Evolutionary conservation across 768 basidiomycete species (phyloP), one percentile per base, ranked within the genome.

Genomic region (Saitozyma podzolica): DNA sequence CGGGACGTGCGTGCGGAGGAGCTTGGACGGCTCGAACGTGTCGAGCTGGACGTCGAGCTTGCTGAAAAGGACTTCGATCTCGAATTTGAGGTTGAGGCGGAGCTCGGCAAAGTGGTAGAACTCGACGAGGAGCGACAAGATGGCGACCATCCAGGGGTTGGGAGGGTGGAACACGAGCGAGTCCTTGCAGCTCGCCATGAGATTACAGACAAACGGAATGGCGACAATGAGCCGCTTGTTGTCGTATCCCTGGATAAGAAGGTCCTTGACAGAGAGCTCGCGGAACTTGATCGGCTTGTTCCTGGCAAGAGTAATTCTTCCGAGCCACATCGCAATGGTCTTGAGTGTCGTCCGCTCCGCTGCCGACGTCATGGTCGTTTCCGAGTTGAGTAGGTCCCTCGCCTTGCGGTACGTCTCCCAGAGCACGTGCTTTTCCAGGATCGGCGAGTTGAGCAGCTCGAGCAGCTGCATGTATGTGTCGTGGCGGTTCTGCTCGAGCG

Each of bases 81-180:
- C 96, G 74, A 99, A 99, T 80, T 97, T 98, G 77, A 93, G 85
- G 76, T 97, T 96, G 59, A 98, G 83, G 81, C 95, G 95, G 64
- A 98, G 84, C 70, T 98, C 94, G 6, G 92, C 95, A 72, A 89
- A 94, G 77, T 94, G 91, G 79, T 99, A 98, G n/a, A 99, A 85
- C 78, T 99, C 96, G 50, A 87, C 90, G 50, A 98, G 85, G 49
- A 98, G 83, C 67, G 89, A 87, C 71, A 98, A 83, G 66, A 99
- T 90, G 0, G 90, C 94, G 89, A 97, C 94, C 54, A 99, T 81
- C 96, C 96, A 99, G 1, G 96, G 96, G 78, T 97, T 99, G 29
- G 96, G 96, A 17, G 92, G 89, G 73, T 85, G 89, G 86, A 99
- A 99, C 37, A 98, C 90, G 67, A 84, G 88, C 40, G 95, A 98